phyloP scores from a whole-genome alignment of 495 filamentous ascomycete species.

The Talaromyces adpressus region DNA sequence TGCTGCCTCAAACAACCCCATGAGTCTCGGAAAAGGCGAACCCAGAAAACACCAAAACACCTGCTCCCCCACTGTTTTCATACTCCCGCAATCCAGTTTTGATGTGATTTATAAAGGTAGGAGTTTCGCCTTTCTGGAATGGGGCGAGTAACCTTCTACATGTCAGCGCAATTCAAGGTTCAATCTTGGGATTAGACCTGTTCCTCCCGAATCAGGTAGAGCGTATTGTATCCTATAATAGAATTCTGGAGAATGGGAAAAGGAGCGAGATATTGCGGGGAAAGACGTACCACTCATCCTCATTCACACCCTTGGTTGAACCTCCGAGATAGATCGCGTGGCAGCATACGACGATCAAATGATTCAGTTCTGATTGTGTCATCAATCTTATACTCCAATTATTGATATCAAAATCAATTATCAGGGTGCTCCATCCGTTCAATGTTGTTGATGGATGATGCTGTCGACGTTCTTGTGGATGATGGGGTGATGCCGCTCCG shows the following conservation, averaged over 20 bases:
- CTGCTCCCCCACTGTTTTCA: constrained; percentile 18
- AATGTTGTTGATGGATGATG: no score
- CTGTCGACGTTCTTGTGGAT: no score
- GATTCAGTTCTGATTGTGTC: constrained; percentile 3
- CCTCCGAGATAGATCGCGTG: constrained; percentile 74
- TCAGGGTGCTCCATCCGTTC: no score
- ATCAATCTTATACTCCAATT: neutral
- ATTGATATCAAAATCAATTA: no score
- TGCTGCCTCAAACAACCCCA: no score
- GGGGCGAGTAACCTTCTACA: constrained; percentile 45
- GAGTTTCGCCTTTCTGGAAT: constrained; percentile 67
- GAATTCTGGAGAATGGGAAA: neutral
- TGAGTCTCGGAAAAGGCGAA: constrained; percentile 15
- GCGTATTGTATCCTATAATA: neutral
- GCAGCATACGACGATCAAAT: constrained; percentile 72
- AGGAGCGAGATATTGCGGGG: neutral
- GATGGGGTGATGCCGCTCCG: no score
- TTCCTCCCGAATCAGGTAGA: no score
- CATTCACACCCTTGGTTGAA: constrained; percentile 45
- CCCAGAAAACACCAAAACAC: constrained; percentile 65
- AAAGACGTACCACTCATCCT: constrained; percentile 56
- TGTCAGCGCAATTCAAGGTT: neutral
- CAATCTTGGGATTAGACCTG: neutral
- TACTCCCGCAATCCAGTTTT: constrained; percentile 51
- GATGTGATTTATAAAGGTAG: constrained; percentile 66